Base-by-base conservation (phyloP, 352 stramenopile genomes). In the Plasmopara muralis region DNA sequence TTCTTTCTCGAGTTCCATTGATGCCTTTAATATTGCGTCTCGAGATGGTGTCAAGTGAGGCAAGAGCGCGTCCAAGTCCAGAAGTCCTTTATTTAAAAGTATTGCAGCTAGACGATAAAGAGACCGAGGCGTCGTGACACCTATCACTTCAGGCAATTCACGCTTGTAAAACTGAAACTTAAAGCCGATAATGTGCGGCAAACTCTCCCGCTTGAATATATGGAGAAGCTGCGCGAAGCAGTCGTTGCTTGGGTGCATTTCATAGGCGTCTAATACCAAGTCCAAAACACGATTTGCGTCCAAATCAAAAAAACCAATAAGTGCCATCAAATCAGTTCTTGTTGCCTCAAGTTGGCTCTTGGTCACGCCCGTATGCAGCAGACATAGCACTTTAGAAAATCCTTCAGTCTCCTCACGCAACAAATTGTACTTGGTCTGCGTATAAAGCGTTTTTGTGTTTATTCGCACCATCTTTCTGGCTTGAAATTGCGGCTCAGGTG, bases 361-460 rank as follows among this genome's bases (percentile, higher is more conserved):
- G 16, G 64, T 77, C 13, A 93, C 68, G 40, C 77, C 75, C 20
- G 77, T 86, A 50, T 93, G 79, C 43, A 94, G 61, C 41, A 94
- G 55, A 57, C 65, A 72, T 25, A 98, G 50, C 43, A 98, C 72
- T 55, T 98, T 98, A 9, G 92, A 76, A 64, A 95, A 99, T 0
- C 96, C 96, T 63, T 98, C 95, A 31, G 86, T 97, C 71, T 98
- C 95, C 66, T 99, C 96, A 13, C 85, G 85, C 25, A 98, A 72
- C 34, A 99, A 64, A 63, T 98, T 99, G 64, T 97, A 98, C 68
- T 98, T 98, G 67, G 93, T 81, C 66, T 98, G 95, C 30, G 86
- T 89, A 61, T 98, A 99, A 52, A 90, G 68, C 28, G 72, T 90
- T 61, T 90, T 90, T 39, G 83, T 93, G 57, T 93, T 93, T 50